Evolutionary conservation across 2,329 filamentous ascomycete genomes (phyloP), one percentile per base, ranked within the genome.

Genomic region (Emergomyces africanus): DNA sequence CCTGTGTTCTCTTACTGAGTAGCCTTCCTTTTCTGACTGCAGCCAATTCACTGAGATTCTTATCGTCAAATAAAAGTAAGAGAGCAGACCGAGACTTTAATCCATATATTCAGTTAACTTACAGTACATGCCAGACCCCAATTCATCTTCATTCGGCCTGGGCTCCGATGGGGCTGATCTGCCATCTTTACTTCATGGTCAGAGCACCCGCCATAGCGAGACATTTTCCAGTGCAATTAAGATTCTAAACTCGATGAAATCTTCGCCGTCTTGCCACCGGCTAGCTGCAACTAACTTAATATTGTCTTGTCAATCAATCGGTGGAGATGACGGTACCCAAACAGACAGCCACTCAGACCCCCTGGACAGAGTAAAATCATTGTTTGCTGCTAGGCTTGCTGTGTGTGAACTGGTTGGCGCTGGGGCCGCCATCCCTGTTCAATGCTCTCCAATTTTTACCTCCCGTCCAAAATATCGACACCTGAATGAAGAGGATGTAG

Each of bases 381-480:
- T 82, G 37, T 87, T 84, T 62, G 83, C 83, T 1, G 80, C 81
- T 9, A 79, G 83, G 50, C 74, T 87, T 18, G 83, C 85, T 12
- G 74, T 85, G 9, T 88, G 85, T 64, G 84, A 87, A 65, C 74
- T 86, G 8, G 74, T 76, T 12, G 78, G 77, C 23, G 79, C 81
- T 2, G 76, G 77, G 12, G 75, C 78, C 18, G 59, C 69, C 1
- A 71, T 82, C 42, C 83, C 84, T 2, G 60, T 70, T 2, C 65
- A 77, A 28, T 87, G 84, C 63, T 65, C 71, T 20, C 70, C 77
- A 1, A 76, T 85, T 39, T 70, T 77, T 8, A 74, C 75, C 3
- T 71, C 74, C 6, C 64, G 69, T 0, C 64, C 18, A 30, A 54
- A 68, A 60, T 60, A 55, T 63, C 62, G 61, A 55, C 57, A 63